Evolutionary conservation across 2,329 filamentous ascomycete species (phyloP).

Genomic region (Fusarium xyrophilum): DNA sequence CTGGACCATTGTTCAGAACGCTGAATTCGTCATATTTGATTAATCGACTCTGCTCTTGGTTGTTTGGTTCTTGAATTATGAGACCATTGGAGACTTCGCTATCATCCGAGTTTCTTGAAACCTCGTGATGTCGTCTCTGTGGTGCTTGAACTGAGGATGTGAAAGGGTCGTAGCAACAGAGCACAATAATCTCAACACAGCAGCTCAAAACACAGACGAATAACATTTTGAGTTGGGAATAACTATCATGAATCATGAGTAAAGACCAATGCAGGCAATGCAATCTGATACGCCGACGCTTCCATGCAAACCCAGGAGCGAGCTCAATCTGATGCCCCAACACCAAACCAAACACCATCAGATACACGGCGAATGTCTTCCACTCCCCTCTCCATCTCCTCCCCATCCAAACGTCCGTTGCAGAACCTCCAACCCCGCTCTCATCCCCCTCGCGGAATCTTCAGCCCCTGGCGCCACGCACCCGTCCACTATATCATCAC

Average conservation of each 20-base stretch:
- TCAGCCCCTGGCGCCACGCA: slow-evolving; percentile 47
- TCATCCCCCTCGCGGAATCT: slow-evolving; percentile 54
- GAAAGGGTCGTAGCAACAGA: no score
- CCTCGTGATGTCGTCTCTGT: rapidly evolving
- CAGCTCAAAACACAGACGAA: not conserved
- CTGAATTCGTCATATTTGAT: not conserved
- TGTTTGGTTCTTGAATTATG: rapidly evolving
- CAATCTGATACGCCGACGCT: slow-evolving; percentile 26
- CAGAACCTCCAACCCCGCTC: slow-evolving; percentile 57
- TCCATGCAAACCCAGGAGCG: slow-evolving; percentile 21
- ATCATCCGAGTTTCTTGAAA: no score
- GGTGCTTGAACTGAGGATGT: rapidly evolving
- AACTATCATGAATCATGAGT: slow-evolving; percentile 21
- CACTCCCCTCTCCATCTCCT: slow-evolving; percentile 12
- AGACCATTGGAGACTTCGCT: no score
- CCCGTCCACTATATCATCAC: slow-evolving; percentile 60
- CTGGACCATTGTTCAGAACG: not conserved
- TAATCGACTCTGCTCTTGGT: rapidly evolving
- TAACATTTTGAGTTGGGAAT: slow-evolving; percentile 16
- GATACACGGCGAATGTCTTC: slow-evolving; percentile 13
- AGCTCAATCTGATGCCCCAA: not conserved
- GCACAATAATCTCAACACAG: no score
- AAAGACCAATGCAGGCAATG: slow-evolving; percentile 11
- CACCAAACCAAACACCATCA: not conserved
- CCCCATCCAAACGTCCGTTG: slow-evolving; percentile 64